These are phyloP conservation scores for Monosporozyma siamensis DNA, from an alignment of 805 yeast species.

Conservation along the genomic window DNA sequence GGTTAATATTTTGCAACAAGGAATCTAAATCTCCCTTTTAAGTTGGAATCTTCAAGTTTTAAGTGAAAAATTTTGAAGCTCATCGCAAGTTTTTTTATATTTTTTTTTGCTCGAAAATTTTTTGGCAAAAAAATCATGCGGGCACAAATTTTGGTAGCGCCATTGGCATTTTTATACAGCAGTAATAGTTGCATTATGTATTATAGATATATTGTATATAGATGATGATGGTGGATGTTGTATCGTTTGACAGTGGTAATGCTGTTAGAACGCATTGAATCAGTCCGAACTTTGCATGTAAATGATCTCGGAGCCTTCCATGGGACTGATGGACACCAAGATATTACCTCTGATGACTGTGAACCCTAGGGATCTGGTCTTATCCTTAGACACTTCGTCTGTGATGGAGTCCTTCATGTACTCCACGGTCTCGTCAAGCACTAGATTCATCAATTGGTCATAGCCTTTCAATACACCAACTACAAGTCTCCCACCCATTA, in stretches of 20 bases:
- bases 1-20: too few species aligned
- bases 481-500: conserved; percentile 81
- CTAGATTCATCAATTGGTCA: conserved; percentile 73
- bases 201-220: too few species aligned
- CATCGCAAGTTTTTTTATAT: background rate
- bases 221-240: too few species aligned
- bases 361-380: conserved; percentile 61
- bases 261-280: too few species aligned
- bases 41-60: too few species aligned
- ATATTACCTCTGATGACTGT: conserved; percentile 84
- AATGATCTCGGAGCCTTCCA: conserved; percentile 28
- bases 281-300: conserved; percentile 11
- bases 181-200: too few species aligned
- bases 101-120: background rate
- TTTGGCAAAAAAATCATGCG: background rate
- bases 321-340: conserved; percentile 37
- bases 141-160: too few species aligned
- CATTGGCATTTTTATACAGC: too few species aligned
- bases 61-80: background rate
- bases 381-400: conserved; percentile 50
- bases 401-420: conserved; percentile 57
- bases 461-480: conserved; percentile 75
- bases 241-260: too few species aligned
- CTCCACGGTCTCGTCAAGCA: conserved; percentile 63
- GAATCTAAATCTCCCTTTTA: too few species aligned